Evolutionary conservation across 2,329 filamentous ascomycete genomes (phyloP), one percentile per base, ranked within the genome.

Genomic region (Macrophomina pseudophaseolina): DNA sequence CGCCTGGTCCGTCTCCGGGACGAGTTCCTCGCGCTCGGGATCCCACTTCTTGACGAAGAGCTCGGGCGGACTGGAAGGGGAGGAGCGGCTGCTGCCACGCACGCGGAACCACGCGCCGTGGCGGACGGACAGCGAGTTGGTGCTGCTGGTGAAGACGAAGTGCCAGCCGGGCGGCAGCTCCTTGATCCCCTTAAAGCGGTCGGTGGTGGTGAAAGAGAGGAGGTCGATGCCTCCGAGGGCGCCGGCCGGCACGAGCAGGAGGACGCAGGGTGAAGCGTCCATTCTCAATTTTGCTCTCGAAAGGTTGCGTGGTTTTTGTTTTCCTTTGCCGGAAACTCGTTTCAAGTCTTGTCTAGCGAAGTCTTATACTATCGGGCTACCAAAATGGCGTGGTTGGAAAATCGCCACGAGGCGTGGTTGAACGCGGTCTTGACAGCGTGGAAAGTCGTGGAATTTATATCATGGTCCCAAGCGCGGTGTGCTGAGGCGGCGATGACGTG

Each of bases 91-190:
- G 56, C 76, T 74, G 33, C 80, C 79, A 28, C 79, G 78, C 28
- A 88, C 80, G 58, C 83, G 80, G 72, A 89, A 86, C 88, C 88
- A 90, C 40, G 84, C 80, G 9, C 88, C 88, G 66, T 86, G 83
- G n/a, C 88, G 82, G 33, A 89, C 79, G 0, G 87, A 88, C 14
- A 88, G 80, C 2, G 84, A 85, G 59, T 83, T 81, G 65, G 85
- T 87, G 23, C 84, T 83, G 30, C 86, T 84, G 0, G 83, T 86
- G 73, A 89, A 90, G 18, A 88, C 75, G 70, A 90, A 89, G 72
- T 90, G 88, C 72, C 84, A 82, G 51, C 87, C 87, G 2, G 78
- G 71, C 0, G 87, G 85, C 4, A 90, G 71, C 69, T 86, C 82
- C 69, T 85, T 87, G 71, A 90, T 84, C 33, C 88, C 88, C 66